Evolutionary conservation across 2,329 filamentous ascomycete genomes (phyloP), one percentile per base, ranked within the genome.

Genomic region (Cercospora beticola): DNA sequence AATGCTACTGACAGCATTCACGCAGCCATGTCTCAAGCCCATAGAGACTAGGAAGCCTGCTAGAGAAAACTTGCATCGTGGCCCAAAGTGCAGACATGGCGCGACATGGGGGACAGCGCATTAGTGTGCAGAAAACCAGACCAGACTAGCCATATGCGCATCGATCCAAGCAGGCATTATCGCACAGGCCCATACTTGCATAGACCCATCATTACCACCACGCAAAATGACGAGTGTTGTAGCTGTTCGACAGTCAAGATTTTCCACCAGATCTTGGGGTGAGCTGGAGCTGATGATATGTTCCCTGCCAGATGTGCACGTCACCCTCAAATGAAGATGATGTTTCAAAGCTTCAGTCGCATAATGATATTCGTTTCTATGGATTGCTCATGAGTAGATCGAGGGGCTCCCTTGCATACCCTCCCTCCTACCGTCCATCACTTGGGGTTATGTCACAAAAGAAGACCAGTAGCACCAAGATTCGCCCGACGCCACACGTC

Each of bases 311-410:
- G 18, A 28, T 54, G 49, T 30, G 23, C 23, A 9, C 23, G 6
- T 56, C 49, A 56, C 49, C 23, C 14, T 23, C 12, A 56, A 28
- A 16, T 9, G 23, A 56, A 56, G 49, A 56, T 28, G 21, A 2
- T 31, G 28, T 1, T 14, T 16, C 12, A 30, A 36, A 59, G 56
- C 18, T 23, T 21, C 56, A 23, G 2, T 59, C 56, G 31, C 18
- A 21, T 21, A 21, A 31, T n/a, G 30, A 36, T 23, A 59, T 36
- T 59, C 28, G 16, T 36, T 59, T 59, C 56, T 59, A 59, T 36
- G 28, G n/a, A 21, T 59, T 59, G 56, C 56, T 59, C 56, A 59
- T 36, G n/a, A 59, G 56, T 59, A 21, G 31, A 56, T 56, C 16
- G 30, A 21, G 31, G 18, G 9, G 14, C 16, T 28, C 28, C 56